Evolutionary conservation across 2,329 filamentous ascomycete genomes (phyloP).

Genomic region (Arthrobotrys musiformis): DNA sequence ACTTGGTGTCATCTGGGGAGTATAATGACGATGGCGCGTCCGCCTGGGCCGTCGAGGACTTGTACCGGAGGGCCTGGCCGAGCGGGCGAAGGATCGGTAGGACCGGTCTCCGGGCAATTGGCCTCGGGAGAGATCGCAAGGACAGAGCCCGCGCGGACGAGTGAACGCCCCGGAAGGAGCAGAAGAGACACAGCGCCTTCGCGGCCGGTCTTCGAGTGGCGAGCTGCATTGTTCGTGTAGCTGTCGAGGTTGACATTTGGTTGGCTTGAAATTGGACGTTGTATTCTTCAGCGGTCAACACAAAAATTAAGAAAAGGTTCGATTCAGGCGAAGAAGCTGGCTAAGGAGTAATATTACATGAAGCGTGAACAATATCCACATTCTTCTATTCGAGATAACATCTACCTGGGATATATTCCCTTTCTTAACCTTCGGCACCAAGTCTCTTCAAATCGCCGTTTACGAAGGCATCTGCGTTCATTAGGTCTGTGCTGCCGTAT

Average conservation of each 20-base stretch:
- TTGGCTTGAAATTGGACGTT: constrained; percentile 21
- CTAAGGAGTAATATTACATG: constrained; percentile 14
- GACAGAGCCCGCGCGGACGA: constrained; percentile 4
- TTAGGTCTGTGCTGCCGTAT: constrained; percentile 89
- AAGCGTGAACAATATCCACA: background rate
- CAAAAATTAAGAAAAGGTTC: background rate
- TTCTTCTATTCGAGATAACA: constrained; percentile 5
- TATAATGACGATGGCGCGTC: constrained; percentile 34
- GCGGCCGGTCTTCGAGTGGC: constrained; percentile 38
- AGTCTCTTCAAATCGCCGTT: constrained; percentile 72
- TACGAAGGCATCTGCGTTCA: constrained; percentile 76
- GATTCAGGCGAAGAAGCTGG: background rate
- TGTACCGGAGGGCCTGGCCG: constrained; percentile 15
- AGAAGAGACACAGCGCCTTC: constrained; percentile 46
- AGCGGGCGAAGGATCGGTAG: background rate
- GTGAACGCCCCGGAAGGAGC: constrained; percentile 37
- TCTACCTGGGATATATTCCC: background rate
- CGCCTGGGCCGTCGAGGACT: constrained; percentile 9
- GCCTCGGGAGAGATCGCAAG: background rate
- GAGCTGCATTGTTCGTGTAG: constrained; percentile 26
- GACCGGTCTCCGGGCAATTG: constrained; percentile 11
- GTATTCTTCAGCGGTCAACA: constrained; percentile 24
- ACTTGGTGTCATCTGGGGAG: constrained; percentile 28
- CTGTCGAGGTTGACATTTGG: background rate
- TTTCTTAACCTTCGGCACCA: constrained; percentile 67